Percentiles rank a stretch among this genome's conserved stretches.
Evolutionary conservation across 225 moss, liverwort and hornwort genomes (phyloP).

Genomic region (Rhytidiadelphus loreus): DNA sequence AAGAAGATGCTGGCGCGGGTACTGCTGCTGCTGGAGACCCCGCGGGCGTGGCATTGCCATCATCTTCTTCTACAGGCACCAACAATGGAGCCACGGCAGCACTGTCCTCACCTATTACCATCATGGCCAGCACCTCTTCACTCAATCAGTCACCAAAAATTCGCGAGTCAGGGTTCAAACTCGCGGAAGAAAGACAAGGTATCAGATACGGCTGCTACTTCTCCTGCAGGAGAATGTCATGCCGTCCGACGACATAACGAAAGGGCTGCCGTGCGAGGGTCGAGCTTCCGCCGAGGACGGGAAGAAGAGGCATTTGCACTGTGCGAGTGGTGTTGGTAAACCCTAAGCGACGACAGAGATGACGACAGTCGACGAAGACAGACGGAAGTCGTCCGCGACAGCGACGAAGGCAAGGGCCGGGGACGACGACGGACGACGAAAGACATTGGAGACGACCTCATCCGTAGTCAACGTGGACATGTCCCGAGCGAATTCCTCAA

Average conservation of each 20-base stretch:
- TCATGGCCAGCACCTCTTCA: background rate
- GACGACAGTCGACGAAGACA: background rate
- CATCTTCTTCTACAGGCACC: background rate
- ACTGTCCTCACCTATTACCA: constrained; percentile 7
- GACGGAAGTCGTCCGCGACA: background rate
- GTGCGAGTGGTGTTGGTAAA: background rate
- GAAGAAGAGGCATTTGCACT: background rate
- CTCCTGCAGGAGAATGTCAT: background rate
- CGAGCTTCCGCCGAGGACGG: background rate
- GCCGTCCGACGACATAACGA: background rate
- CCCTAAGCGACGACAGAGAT: constrained; percentile 9
- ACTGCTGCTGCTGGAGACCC: background rate
- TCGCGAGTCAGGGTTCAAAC: background rate
- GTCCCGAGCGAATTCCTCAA: background rate
- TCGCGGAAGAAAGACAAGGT: background rate
- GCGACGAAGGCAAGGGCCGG: background rate
- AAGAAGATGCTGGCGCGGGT: background rate
- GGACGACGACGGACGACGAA: background rate
- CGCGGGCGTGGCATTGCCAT: background rate
- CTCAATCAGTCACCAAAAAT: background rate
- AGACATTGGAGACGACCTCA: background rate
- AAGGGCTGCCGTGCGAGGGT: background rate
- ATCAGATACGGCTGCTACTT: background rate
- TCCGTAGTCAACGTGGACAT: background rate
- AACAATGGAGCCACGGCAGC: background rate